These are phyloP conservation scores for Canavalia gladiata DNA, from an alignment of 306 rosid genomes.

Conservation along the genomic window DNA sequence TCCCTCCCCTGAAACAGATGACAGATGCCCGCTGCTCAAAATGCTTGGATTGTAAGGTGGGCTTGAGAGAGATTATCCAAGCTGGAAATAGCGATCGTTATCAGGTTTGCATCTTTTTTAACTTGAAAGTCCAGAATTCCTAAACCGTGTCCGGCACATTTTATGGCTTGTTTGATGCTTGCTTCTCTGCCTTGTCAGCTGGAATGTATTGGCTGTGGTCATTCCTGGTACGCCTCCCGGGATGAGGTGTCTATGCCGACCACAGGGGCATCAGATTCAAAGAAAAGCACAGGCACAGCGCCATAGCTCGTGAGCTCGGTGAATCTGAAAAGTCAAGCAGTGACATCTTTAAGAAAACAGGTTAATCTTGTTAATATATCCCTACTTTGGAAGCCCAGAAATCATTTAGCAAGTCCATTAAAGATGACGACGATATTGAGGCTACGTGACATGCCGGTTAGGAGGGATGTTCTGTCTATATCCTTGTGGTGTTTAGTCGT, in stretches of 20 bases:
- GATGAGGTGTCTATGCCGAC: constrained; percentile 81
- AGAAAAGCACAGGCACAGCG: constrained; percentile 61
- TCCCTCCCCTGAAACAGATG: constrained; percentile 70
- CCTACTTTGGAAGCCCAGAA: constrained; percentile 66
- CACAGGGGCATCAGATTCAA: constrained; percentile 59
- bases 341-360: constrained; percentile 58
- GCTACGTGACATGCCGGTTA: constrained; percentile 54
- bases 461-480: constrained; percentile 22
- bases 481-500: neutral
- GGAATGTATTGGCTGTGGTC: constrained; percentile 91
- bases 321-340: constrained; percentile 63
- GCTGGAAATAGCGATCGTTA: constrained; percentile 91
- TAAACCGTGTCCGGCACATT: constrained; percentile 29
- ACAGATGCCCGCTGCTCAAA: constrained; percentile 90
- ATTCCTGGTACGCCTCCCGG: constrained; percentile 90
- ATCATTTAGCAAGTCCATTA: constrained; percentile 64
- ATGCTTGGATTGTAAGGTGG: constrained; percentile 82
- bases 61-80: constrained; percentile 83
- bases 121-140: neutral
- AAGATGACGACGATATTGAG: constrained; percentile 62
- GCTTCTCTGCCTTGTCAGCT: constrained; percentile 63
- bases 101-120: constrained; percentile 61
- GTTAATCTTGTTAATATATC: constrained; percentile 55
- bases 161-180: constrained; percentile 36
- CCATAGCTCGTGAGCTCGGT: constrained; percentile 69